These are phyloP conservation scores for Candida sakaeoensis DNA, from an alignment of 805 yeast genomes.

Conservation along the genomic window DNA sequence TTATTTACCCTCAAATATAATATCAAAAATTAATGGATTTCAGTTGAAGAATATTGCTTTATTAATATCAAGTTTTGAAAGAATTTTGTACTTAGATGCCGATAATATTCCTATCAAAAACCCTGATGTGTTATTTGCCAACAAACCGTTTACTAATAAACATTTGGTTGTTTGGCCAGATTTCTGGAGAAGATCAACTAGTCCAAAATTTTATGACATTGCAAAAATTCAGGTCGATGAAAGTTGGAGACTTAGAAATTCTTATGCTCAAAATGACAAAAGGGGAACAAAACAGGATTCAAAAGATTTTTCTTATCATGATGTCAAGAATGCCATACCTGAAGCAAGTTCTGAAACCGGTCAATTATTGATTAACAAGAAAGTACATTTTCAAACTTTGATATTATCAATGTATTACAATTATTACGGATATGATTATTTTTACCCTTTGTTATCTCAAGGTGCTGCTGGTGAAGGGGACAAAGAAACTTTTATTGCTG, in stretches of 20 bases:
- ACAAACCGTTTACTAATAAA: constrained; percentile 26
- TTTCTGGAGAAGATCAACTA: constrained; percentile 39
- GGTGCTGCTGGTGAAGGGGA: constrained; percentile 45
- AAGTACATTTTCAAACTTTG: constrained; percentile 27
- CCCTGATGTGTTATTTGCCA: constrained; percentile 33
- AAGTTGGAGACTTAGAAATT: constrained; percentile 19
- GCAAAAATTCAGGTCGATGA: constrained; percentile 25
- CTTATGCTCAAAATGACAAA: constrained; percentile 24
- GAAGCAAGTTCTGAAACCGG: constrained; percentile 40
- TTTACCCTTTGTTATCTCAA: constrained; percentile 36
- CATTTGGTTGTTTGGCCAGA: constrained; percentile 40
- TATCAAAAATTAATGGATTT: constrained; percentile 23
- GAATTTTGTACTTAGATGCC: constrained; percentile 35
- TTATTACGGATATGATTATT: constrained; percentile 33
- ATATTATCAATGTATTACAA: constrained; percentile 36
- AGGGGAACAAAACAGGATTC: constrained; percentile 17
- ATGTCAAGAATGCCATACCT: constrained; percentile 29
- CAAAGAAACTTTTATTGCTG: constrained; percentile 40
- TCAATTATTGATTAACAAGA: constrained; percentile 33
- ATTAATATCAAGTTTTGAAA: constrained; percentile 33
- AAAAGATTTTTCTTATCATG: constrained; percentile 20
- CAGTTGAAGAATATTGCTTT: constrained; percentile 37
- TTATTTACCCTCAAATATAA: constrained; percentile 22
- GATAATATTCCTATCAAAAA: constrained; percentile 35
- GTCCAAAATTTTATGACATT: constrained; percentile 33